Conservation (phyloP, 805 yeast species). For the Peterozyma xylosa region DNA sequence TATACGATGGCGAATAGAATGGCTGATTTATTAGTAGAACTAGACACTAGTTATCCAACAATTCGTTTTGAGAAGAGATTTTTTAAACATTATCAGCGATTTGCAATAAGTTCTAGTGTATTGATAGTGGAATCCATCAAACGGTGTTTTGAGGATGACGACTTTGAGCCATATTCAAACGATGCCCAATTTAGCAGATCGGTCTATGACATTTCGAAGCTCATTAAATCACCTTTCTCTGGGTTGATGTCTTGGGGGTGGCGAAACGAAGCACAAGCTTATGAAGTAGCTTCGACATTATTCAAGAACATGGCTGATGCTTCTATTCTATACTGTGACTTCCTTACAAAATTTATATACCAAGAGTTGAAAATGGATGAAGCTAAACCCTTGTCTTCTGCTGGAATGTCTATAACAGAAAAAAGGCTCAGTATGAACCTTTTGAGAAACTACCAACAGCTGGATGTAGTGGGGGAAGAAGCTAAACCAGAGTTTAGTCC, state of each 20-base stretch:
- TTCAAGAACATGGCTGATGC: conserved; percentile 60
- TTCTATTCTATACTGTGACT: conserved; percentile 40
- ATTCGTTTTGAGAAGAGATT: too few species aligned
- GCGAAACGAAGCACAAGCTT: conserved; percentile 56
- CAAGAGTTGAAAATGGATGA: conserved; percentile 31
- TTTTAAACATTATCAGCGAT: too few species aligned
- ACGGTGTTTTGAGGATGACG: conserved; percentile 54
- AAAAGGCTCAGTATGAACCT: conserved; percentile 4
- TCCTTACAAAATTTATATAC: conserved; percentile 13
- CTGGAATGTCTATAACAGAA: conserved; percentile 8
- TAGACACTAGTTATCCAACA: too few species aligned
- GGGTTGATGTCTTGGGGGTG: conserved; percentile 56
- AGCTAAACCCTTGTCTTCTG: conserved; percentile 20
- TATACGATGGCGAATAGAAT: too few species aligned
- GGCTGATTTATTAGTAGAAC: too few species aligned
- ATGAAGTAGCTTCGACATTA: conserved; percentile 52
- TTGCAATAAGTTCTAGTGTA: too few species aligned
- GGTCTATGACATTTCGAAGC: conserved; percentile 57
- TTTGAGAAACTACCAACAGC: conserved; percentile 25
- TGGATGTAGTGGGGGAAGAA: conserved; percentile 31
- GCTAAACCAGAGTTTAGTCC: conserved; percentile 38
- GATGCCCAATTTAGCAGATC: conserved; percentile 47
- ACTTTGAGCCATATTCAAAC: conserved; percentile 38
- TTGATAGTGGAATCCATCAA: conserved; percentile 37
- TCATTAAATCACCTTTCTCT: conserved; percentile 49